Base-by-base conservation (phyloP, 306 rosid species). In the Medicago ruthenica region DNA sequence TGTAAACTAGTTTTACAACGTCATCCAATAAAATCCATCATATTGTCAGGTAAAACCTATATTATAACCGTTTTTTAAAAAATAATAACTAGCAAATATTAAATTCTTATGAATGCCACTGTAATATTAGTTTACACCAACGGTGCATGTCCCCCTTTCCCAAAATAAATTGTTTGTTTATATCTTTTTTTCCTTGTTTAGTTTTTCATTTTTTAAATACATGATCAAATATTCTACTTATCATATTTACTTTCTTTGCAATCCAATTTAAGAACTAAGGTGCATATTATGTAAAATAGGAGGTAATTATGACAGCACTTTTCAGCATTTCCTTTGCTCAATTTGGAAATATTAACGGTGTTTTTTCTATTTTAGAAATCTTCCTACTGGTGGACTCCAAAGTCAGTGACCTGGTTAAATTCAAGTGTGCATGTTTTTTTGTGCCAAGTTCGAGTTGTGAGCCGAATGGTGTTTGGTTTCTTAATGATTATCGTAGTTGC, bases 381-480 rank as follows among this genome's bases (percentile, higher is more conserved):
- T 9, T 78, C 61, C 17, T 87, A 90, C 37, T 92, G 99, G 99
- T 85, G 91, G 90, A 83, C 88, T 37, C 89, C 87, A 6, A 92
- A 82, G 69, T 83, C 87, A 16, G 75, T 85, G 85, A 6, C 82
- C 68, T 75, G 83, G 54, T 31, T 92, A 72, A 86, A 71, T 85
- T 88, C 89, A 0, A 79, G 80, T 62, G 6, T 84, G 54, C 71
- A 83, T 8, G 39, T 84, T 18, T 50, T 92, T 36, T 74, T 79
- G 78, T 95, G 99, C 59, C 90, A 89, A 40, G 83, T 87, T 82
- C 92, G 74, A 88, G 90, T 87, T 24, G 15, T 79, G 85, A 79
- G 87, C 84, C 85, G 90, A 71, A 84, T 86, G 93, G 22, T 57
- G 22, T 87, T 87, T 61, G 97, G 99, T 13, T 21, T 88, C 81